Conservation (phyloP, 306 rosid species). For the Prunus kanzakura region DNA sequence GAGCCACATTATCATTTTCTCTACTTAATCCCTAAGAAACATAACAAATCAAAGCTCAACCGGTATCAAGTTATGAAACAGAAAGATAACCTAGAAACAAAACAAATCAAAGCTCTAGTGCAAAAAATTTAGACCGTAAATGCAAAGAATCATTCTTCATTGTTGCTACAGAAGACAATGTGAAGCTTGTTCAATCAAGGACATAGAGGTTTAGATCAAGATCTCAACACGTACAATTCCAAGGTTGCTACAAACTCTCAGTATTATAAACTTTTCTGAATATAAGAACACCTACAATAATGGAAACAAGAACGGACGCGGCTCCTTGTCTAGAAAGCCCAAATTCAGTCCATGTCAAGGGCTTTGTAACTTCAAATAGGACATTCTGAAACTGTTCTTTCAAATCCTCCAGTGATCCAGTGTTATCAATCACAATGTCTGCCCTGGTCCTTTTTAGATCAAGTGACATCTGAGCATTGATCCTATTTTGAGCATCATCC, state of each 20-base stretch:
- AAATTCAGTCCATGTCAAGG: conserved; percentile 72
- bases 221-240: conserved; percentile 7
- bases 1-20: not conserved
- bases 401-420: conserved; percentile 70
- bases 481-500: conserved; percentile 61
- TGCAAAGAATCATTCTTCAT: not conserved
- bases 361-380: conserved; percentile 52
- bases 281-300: conserved; percentile 43
- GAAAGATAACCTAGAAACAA: not conserved
- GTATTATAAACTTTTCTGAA: conserved; percentile 31
- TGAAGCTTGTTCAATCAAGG: not conserved
- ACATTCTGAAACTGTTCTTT: conserved; percentile 51
- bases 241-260: conserved; percentile 20
- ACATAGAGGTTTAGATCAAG: conserved; percentile 9
- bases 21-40: too few relatives aligned
- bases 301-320: conserved; percentile 32
- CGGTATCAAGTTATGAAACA: not conserved
- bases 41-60: too few relatives aligned
- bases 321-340: conserved; percentile 73
- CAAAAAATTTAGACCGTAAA: not conserved
- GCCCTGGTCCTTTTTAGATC: conserved; percentile 63
- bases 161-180: not conserved
- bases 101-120: not conserved
- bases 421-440: conserved; percentile 67
- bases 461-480: conserved; percentile 75